phyloP scores from a whole-genome alignment of 768 basidiomycete genomes.

The Cubamyces lactineus region DNA sequence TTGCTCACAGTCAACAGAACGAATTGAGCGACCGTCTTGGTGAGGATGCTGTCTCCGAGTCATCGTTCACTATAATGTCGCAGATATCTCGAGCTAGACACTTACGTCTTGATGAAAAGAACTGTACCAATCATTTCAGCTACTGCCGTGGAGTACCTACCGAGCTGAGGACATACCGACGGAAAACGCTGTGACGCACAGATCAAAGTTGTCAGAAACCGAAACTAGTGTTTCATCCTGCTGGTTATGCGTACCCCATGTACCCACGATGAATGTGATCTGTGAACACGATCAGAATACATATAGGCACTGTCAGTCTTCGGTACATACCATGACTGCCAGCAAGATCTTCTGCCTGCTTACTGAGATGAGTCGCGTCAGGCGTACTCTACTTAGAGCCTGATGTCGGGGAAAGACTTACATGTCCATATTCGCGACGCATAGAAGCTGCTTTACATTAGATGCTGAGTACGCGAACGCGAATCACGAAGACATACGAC shows the following conservation, averaged over 20 bases:
- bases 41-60: neutral
- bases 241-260: neutral
- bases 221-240: no score
- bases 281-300: neutral
- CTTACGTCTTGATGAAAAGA: conserved; percentile 3
- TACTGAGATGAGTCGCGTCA: neutral
- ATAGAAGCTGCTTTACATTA: neutral
- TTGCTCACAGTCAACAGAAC: neutral
- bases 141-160: neutral
- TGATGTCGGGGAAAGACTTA: neutral
- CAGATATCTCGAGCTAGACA: neutral
- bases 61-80: neutral
- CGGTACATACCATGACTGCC: neutral
- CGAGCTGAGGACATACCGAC: neutral
- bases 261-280: neutral
- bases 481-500: neutral
- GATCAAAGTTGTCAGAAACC: neutral
- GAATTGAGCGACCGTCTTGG: neutral
- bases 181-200: neutral
- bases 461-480: neutral
- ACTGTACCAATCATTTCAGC: neutral
- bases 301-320: no score
- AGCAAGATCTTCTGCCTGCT: neutral
- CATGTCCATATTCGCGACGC: conserved; percentile 9
- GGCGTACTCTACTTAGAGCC: neutral